phyloP scores from a whole-genome alignment of 2,329 filamentous ascomycete species.

The Zasmidium citrigriseum region DNA sequence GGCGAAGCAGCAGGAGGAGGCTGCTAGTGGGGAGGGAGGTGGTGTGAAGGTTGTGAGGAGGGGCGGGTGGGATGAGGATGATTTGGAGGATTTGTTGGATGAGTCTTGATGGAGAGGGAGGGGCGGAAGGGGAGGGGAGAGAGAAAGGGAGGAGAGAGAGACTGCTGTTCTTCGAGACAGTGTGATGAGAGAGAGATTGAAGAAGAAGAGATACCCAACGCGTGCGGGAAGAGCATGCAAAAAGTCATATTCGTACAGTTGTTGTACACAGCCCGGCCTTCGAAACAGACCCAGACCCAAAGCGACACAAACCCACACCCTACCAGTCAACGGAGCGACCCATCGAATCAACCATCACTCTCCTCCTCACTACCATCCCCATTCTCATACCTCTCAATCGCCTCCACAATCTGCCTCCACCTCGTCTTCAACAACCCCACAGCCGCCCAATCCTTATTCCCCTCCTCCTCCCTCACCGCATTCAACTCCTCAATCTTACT shows the following conservation, averaged over 20 bases:
- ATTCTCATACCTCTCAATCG: slow-evolving; percentile 4
- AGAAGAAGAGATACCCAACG: neutral
- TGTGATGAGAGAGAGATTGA: too few relatives aligned
- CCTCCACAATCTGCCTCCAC: slow-evolving; percentile 41
- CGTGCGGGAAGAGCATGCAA: neutral
- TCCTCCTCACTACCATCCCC: neutral
- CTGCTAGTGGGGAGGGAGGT: slow-evolving; percentile 39
- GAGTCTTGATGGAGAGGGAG: slow-evolving; percentile 25
- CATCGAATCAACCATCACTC: neutral
- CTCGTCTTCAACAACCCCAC: slow-evolving; percentile 23
- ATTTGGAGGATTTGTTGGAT: slow-evolving; percentile 69
- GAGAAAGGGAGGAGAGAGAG: neutral
- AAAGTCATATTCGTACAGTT: neutral
- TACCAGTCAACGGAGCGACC: too few relatives aligned
- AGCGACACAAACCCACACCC: neutral
- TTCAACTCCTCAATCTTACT: slow-evolving; percentile 20
- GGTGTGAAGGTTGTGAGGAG: slow-evolving; percentile 81
- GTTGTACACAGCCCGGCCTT: neutral
- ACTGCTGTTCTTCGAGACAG: too few relatives aligned
- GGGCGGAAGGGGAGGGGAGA: neutral
- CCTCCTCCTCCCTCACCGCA: neutral
- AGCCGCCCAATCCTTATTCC: slow-evolving; percentile 13
- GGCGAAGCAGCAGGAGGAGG: slow-evolving; percentile 69
- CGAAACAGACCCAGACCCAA: neutral
- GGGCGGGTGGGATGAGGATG: slow-evolving; percentile 85